phyloP scores from a whole-genome alignment of 148 eudicot genomes.

The Oxyria digyna region DNA sequence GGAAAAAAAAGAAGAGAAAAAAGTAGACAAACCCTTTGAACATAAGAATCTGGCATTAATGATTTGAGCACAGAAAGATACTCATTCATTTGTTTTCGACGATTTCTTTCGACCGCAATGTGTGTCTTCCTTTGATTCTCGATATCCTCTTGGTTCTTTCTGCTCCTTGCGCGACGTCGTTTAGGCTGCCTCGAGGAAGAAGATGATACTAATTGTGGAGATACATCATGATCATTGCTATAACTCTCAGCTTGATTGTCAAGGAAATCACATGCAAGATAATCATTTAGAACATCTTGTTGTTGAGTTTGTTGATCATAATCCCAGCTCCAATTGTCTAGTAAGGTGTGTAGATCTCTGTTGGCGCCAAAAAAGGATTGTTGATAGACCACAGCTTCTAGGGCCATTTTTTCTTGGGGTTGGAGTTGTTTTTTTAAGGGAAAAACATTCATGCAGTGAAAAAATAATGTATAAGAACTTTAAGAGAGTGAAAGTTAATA shows the following conservation, averaged over 20 bases:
- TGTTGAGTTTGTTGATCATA: background rate
- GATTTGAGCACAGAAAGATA: conserved; percentile 65
- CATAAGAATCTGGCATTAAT: conserved; percentile 73
- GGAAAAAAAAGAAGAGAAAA: background rate
- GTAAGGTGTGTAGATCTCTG: background rate
- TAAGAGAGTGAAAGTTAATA: background rate
- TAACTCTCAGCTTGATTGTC: background rate
- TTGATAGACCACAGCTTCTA: conserved; percentile 8
- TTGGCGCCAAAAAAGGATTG: conserved; percentile 1
- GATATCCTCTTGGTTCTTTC: conserved; percentile 63
- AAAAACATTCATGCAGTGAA: background rate
- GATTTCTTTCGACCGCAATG: conserved; percentile 81
- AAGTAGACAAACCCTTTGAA: conserved; percentile 45
- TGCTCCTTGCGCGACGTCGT: conserved; percentile 12
- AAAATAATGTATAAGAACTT: background rate
- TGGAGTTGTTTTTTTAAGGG: background rate
- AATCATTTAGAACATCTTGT: background rate
- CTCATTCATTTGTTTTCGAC: conserved; percentile 85
- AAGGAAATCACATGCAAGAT: background rate
- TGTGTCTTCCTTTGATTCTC: conserved; percentile 90
- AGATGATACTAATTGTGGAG: too few relatives aligned
- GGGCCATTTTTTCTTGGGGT: background rate
- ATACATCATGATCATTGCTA: background rate
- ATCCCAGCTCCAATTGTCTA: background rate
- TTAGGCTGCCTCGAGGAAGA: background rate